Evolutionary conservation across 148 eudicot genomes (phyloP), one percentile per base, ranked within the genome.

Genomic region (Vaccinium macrocarpon): DNA sequence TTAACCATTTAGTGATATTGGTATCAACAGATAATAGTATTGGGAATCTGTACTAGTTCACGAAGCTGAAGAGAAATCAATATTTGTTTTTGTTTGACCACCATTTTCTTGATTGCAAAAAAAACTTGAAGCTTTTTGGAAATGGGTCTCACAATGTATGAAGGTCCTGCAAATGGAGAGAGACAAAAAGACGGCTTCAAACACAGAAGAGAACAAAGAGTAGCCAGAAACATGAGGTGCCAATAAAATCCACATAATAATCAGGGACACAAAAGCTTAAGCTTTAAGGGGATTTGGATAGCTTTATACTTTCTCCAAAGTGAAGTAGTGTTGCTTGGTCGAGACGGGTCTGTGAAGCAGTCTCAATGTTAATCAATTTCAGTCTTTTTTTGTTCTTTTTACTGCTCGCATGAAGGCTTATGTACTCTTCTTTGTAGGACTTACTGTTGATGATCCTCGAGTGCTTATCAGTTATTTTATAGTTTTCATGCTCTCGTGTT

Each of bases 371-470:
- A 35, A 51, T 84, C 78, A n/a, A 38, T 76, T 79, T 52, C 32
- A n/a, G 35, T n/a, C 21, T 70, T 46, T 70, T 79, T 46, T 51
- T 35, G 16, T 25, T 57, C 13, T n/a, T 51, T 76, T 78, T 59
- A 35, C 46, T 81, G 76, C 84, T 74, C 1, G 49, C 15, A 32
- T 62, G 64, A 75, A 81, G 68, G 23, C 83, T 35, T 3, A 68
- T 53, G 13, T 64, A 25, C 38, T 32, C 23, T 77, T 49, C 50
- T 38, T 77, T 88, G 87, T 91, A 97, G 99, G 99, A 82, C 83
- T 95, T 85, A 87, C 88, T 87, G 97, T 94, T 89, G 99, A 97
- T 87, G 98, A 97, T 88, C 90, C 96, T 76, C 91, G 98, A 70
- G 90, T 92, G 89, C 94, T 97, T 76, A 84, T 95, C 79, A 94